Evolutionary conservation across 331 rosid genomes (phyloP).

Genomic region (Arachis monticola): DNA sequence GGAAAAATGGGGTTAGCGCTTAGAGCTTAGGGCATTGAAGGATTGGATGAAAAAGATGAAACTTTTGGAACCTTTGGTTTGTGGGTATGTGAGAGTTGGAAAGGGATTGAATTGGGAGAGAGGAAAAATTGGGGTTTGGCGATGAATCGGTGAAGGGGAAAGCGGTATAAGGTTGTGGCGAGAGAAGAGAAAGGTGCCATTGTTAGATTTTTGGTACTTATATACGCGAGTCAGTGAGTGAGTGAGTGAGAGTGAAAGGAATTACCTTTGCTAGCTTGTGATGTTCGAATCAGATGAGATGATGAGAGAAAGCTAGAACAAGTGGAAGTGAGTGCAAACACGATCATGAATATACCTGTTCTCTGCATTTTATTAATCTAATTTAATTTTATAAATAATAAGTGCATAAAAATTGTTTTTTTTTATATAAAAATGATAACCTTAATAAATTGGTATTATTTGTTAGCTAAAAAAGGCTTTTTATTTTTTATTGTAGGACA

Average conservation of each 20-base stretch:
- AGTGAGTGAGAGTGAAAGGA: neutral
- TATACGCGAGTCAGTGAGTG: neutral
- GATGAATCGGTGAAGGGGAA: constrained; percentile 54
- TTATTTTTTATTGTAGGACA: too few species aligned
- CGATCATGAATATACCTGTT: neutral
- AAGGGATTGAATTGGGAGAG: constrained; percentile 39
- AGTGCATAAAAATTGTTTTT: too few species aligned
- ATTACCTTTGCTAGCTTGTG: constrained; percentile 20
- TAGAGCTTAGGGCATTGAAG: neutral
- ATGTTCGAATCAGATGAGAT: constrained; percentile 14
- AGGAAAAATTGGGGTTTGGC: constrained; percentile 30
- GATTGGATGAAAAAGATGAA: neutral
- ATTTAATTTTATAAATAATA: too few species aligned
- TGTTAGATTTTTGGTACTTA: neutral
- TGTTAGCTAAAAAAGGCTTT: too few species aligned
- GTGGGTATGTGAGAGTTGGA: constrained; percentile 37
- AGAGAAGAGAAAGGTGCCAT: constrained; percentile 54
- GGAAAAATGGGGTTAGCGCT: neutral
- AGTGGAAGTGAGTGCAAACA: neutral
- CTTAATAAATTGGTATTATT: too few species aligned
- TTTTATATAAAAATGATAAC: too few species aligned
- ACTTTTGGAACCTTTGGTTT: constrained; percentile 51
- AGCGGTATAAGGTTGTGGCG: constrained; percentile 43
- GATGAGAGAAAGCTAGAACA: neutral
- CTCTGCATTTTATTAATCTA: neutral